phyloP scores from a whole-genome alignment of 306 rosid species.

The Urtica urens region DNA sequence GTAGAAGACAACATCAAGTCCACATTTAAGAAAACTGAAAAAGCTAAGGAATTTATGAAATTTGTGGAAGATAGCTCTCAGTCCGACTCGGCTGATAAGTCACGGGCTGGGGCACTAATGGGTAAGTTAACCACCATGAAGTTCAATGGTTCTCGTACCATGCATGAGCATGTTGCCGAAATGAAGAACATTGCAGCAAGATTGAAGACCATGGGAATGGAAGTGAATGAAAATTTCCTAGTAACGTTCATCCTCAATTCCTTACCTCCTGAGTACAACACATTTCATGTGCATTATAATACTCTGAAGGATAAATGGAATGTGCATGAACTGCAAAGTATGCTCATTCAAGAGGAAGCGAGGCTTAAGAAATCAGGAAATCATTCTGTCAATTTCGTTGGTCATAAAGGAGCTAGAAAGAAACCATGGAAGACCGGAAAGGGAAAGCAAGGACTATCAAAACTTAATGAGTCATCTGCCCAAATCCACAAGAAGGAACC shows the following conservation, averaged over 20 bases:
- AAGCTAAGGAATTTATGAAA: neutral
- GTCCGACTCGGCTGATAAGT: neutral
- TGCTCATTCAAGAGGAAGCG: constrained; percentile 10
- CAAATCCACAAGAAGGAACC: too few relatives aligned
- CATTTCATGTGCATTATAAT: constrained; percentile 9
- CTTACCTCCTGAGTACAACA: constrained; percentile 3
- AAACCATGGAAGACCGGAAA: neutral
- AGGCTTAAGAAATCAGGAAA: constrained; percentile 1
- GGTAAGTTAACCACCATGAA: too few relatives aligned
- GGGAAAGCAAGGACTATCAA: neutral
- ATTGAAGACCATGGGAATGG: neutral
- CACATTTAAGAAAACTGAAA: neutral
- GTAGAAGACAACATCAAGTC: too few relatives aligned
- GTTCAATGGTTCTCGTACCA: constrained; percentile 7
- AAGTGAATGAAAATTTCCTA: neutral
- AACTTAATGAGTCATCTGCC: neutral
- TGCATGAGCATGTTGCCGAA: constrained; percentile 12
- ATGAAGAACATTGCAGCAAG: neutral
- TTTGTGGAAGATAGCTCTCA: neutral
- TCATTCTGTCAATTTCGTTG: constrained; percentile 3
- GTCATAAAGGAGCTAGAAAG: neutral
- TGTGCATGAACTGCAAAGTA: neutral
- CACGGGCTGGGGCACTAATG: neutral
- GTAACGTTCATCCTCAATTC: constrained; percentile 11
- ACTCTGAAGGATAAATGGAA: constrained; percentile 12